Conservation (phyloP, 176 grass and related monocot genomes). For the Carex cristatella region DNA sequence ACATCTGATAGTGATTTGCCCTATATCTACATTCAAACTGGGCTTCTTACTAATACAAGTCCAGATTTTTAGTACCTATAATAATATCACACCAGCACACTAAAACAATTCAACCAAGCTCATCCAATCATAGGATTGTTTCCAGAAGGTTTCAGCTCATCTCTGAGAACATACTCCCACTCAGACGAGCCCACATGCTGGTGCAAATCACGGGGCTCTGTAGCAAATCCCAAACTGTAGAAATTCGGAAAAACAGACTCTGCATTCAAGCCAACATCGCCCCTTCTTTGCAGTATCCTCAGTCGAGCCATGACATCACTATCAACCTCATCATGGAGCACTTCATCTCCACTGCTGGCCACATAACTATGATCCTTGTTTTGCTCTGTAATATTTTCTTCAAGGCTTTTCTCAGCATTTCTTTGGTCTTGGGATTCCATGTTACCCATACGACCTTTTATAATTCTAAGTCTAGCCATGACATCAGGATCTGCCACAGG, state of each 20-base stretch:
- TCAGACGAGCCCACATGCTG: not conserved
- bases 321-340: constrained; percentile 7
- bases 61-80: constrained; percentile 1
- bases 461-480: constrained; percentile 35
- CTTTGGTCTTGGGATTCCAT: not conserved
- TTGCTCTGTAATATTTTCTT: constrained; percentile 15
- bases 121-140: not conserved
- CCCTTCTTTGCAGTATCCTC: constrained; percentile 21
- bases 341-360: constrained; percentile 32
- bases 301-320: constrained; percentile 24
- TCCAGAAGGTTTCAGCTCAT: constrained; percentile 37
- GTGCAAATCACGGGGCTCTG: not conserved
- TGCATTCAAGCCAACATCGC: constrained; percentile 2
- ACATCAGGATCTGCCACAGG: constrained; percentile 29
- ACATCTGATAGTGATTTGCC: not conserved
- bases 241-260: constrained; percentile 13
- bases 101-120: not conserved
- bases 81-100: not conserved
- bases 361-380: constrained; percentile 22
- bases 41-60: constrained; percentile 11
- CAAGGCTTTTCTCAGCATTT: constrained; percentile 1
- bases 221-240: constrained; percentile 13
- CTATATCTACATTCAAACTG: constrained; percentile 16
- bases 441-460: constrained; percentile 30
- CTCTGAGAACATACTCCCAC: constrained; percentile 53